Conservation (phyloP, 805 yeast genomes). For the Blastobotrys parvus region DNA sequence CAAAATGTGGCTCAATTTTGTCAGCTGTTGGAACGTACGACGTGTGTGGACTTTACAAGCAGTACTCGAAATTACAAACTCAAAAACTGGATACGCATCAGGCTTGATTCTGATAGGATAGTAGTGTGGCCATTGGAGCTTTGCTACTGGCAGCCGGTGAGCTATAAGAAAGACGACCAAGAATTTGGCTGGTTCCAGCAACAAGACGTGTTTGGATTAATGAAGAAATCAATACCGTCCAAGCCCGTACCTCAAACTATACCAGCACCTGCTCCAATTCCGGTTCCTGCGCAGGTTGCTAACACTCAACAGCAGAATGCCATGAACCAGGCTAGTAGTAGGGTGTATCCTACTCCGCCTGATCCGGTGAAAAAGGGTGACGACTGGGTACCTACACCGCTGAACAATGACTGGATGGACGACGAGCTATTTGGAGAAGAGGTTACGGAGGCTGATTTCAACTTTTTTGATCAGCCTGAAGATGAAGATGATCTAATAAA, state of each 20-base stretch:
- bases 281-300: neutral
- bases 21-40: conserved; percentile 1
- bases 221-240: conserved; percentile 7
- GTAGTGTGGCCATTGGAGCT: conserved; percentile 23
- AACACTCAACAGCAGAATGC: neutral
- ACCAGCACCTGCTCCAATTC: too few species aligned
- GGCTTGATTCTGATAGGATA: conserved; percentile 5
- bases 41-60: conserved; percentile 2
- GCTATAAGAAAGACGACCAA: conserved; percentile 2
- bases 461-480: conserved; percentile 32
- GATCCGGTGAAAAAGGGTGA: conserved; percentile 21
- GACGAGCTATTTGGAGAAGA: conserved; percentile 29
- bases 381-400: conserved; percentile 17
- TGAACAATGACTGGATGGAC: conserved; percentile 13
- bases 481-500: conserved; percentile 5
- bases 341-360: conserved; percentile 30
- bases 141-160: conserved; percentile 13
- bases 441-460: conserved; percentile 36
- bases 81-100: conserved; percentile 11
- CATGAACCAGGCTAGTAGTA: neutral
- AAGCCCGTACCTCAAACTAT: neutral
- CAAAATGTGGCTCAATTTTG: conserved; percentile 3
- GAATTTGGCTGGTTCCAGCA: conserved; percentile 16
- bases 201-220: conserved; percentile 17
- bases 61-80: neutral